Percentiles rank a stretch among this genome's conserved stretches.
These are phyloP conservation scores for Piromyces finnis DNA, from an alignment of 192 early-diverging fungal genomes.

Conservation along the genomic window DNA sequence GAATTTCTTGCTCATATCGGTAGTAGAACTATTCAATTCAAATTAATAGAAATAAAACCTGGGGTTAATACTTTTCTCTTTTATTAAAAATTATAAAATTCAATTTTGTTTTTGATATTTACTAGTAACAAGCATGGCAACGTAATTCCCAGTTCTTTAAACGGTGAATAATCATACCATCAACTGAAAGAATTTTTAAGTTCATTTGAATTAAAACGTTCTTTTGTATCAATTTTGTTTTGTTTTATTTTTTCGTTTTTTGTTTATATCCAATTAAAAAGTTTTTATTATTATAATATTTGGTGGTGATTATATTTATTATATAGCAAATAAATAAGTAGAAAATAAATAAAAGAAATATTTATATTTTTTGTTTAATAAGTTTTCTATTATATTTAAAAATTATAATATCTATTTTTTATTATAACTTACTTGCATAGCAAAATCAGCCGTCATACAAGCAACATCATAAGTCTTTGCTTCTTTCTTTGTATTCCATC, in stretches of 20 bases:
- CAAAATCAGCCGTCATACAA: slow-evolving; percentile 81
- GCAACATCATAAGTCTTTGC: slow-evolving; percentile 43
- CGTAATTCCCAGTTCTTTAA: slow-evolving; percentile 79
- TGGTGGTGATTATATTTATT: too few species aligned
- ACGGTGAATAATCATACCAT: slow-evolving; percentile 56
- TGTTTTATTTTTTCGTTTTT: too few species aligned
- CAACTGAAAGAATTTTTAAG: slow-evolving; percentile 60
- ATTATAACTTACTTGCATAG: slow-evolving; percentile 51
- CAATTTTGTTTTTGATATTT: not conserved
- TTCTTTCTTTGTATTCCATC: slow-evolving; percentile 7
- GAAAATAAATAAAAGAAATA: too few species aligned
- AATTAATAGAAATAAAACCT: too few species aligned
- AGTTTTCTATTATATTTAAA: not conserved
- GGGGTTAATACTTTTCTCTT: too few species aligned
- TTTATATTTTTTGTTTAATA: not conserved
- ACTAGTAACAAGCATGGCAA: slow-evolving; percentile 86
- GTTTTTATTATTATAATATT: not conserved
- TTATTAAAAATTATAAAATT: too few species aligned
- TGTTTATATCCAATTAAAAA: too few species aligned
- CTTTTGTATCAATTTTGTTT: too few species aligned
- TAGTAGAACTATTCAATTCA: slow-evolving; percentile 33
- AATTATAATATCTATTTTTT: not conserved
- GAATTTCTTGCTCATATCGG: slow-evolving; percentile 76
- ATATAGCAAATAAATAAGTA: too few species aligned
- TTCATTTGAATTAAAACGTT: slow-evolving; percentile 91